Evolutionary conservation across 2,329 filamentous ascomycete species (phyloP).

Genomic region (Sporothrix humicola): DNA sequence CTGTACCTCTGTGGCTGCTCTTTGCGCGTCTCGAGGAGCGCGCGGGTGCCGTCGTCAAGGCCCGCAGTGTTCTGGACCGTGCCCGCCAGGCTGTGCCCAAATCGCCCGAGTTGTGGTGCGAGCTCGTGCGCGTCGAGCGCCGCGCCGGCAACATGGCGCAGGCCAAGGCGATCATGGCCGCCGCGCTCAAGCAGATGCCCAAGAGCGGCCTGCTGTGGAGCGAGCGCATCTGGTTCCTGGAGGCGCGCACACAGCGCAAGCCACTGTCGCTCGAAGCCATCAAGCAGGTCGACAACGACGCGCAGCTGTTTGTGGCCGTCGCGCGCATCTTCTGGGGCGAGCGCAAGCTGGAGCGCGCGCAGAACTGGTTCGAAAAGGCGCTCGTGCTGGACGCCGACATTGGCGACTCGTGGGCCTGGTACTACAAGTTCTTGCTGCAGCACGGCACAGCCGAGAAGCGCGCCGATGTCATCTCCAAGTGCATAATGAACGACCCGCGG

Average conservation of each 20-base stretch:
- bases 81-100: conserved; percentile 88
- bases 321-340: conserved; percentile 97
- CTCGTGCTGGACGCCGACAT: conserved; percentile 83
- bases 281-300: conserved; percentile 94
- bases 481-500: conserved; percentile 79
- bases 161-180: conserved; percentile 91
- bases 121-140: conserved; percentile 91
- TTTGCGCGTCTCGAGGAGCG: conserved; percentile 88
- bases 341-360: conserved; percentile 87
- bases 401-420: conserved; percentile 98
- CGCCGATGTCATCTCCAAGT: conserved; percentile 81
- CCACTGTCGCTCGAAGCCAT: conserved; percentile 91
- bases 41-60: conserved; percentile 83
- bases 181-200: conserved; percentile 88
- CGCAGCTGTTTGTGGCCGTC: conserved; percentile 85
- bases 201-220: conserved; percentile 87
- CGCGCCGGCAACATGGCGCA: conserved; percentile 82
- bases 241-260: conserved; percentile 89
- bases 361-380: conserved; percentile 97
- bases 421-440: conserved; percentile 89
- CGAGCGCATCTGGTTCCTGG: conserved; percentile 94
- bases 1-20: conserved; percentile 87
- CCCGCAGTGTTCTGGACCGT: conserved; percentile 89
- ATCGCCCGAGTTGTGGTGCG: conserved; percentile 83
- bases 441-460: conserved; percentile 95